A percentile compares a stretch with the other conserved stretches of the same genome.
Conservation (phyloP, 2,329 filamentous ascomycete species). For the Sporothrix protearum region DNA sequence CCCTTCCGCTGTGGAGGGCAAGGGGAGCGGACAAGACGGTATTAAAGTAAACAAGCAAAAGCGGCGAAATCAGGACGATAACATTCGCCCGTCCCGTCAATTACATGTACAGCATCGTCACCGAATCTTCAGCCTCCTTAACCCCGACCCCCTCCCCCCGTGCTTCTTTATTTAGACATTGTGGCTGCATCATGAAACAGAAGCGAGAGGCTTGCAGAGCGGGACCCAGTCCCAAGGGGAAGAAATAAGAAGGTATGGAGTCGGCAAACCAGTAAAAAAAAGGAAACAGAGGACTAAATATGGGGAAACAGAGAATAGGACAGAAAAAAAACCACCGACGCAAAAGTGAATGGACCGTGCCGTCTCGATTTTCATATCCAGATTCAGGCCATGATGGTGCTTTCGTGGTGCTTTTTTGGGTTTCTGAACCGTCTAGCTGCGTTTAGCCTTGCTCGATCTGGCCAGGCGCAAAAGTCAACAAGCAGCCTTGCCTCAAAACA, state of each 20-base stretch:
- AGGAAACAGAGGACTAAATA: not conserved
- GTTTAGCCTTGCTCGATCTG: not conserved
- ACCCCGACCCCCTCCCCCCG: not conserved
- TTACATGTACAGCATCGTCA: not conserved
- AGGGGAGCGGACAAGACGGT: not conserved
- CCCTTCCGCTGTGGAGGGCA: not conserved
- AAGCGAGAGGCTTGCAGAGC: conserved; percentile 7
- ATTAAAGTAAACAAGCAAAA: not conserved
- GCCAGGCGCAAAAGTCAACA: conserved; percentile 7
- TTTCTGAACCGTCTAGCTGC: not conserved
- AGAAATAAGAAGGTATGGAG: not conserved
- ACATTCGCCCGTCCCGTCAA: not conserved
- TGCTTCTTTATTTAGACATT: conserved; percentile 20
- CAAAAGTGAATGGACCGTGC: not conserved
- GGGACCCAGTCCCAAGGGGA: not conserved
- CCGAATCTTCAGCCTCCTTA: not conserved
- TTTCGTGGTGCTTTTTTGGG: not conserved
- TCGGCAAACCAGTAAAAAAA: not conserved
- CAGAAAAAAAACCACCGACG: not conserved
- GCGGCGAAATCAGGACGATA: not conserved
- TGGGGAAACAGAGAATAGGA: not conserved
- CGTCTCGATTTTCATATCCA: not conserved
- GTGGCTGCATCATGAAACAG: conserved; percentile 18
- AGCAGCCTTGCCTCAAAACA: conserved; percentile 3
- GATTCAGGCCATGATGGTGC: not conserved